Base-by-base conservation (phyloP, 2,329 filamentous ascomycete species). In the Diaporthe sp. region DNA sequence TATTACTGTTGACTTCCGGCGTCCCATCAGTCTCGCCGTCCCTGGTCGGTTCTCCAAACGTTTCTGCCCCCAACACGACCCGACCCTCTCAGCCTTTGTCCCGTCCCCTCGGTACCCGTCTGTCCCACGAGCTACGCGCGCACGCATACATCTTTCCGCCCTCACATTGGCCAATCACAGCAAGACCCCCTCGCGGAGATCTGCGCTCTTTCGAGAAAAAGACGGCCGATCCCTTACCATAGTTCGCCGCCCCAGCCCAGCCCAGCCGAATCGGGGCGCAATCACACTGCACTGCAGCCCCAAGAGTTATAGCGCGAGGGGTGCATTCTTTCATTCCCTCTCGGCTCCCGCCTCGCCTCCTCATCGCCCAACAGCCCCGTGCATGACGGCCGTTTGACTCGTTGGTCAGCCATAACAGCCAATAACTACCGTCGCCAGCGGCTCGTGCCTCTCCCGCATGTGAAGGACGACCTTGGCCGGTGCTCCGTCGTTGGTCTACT, bases 201-300 rank as follows among this genome's bases (percentile, higher is more conserved):
- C 49, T 70, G 65, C 65, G 15, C 15, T 3, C 12, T 31, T n/a
- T 70, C 34, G 34, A 25, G 34, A 55, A 39, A 9, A 9, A 17
- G 19, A 39, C 19, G 46, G 65, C 46, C 46, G 65, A 68, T 68
- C 65, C 65, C 34, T 53, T 28, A 4, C 65, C 60, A 31, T 44
- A 46, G n/a, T 65, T n/a, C 25, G 39, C 60, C 39, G 44, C 19
- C 46, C 42, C 62, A 25, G 22, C 31, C 65, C 46, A 53, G 28
- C 61, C 61, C 42, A 51, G 22, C 65, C 65, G 31, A 53, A 70
- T 55, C 42, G 34, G 49, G 46, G 34, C 46, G 25, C 46, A 53
- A 53, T 28, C 62, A 53, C 62, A 53, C 31, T 37, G 62, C 46
- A 67, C 62, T 51, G 44, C 62, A 67, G 62, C 62, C 62, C 62